These are phyloP conservation scores for Pezicula radicicola DNA, from an alignment of 2,329 filamentous ascomycete genomes.

Conservation along the genomic window DNA sequence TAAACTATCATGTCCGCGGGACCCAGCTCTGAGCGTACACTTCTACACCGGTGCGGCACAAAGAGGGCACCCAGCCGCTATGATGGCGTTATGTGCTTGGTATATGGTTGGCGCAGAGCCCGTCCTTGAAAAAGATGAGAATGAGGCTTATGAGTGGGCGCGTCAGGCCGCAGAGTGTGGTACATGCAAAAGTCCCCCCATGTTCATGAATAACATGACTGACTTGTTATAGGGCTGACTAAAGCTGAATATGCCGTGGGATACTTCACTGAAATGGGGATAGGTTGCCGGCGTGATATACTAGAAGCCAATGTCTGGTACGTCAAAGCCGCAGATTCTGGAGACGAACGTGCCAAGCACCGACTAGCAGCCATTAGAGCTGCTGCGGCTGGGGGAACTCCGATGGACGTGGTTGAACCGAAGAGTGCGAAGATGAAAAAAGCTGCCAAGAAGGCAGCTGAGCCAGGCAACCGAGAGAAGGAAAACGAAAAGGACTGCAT, in stretches of 20 bases:
- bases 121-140: slow-evolving; percentile 89
- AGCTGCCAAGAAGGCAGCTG: slow-evolving; percentile 2
- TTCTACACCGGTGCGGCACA: slow-evolving; percentile 95
- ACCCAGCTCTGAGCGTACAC: slow-evolving; percentile 91
- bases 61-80: slow-evolving; percentile 76
- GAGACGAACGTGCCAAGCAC: slow-evolving; percentile 85
- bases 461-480: neutral
- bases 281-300: slow-evolving; percentile 90
- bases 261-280: slow-evolving; percentile 98
- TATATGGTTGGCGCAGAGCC: slow-evolving; percentile 95
- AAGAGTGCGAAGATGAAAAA: slow-evolving; percentile 26
- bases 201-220: neutral
- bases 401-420: slow-evolving; percentile 26
- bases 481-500: slow-evolving; percentile 18
- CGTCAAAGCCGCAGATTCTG: slow-evolving; percentile 88
- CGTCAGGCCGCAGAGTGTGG: slow-evolving; percentile 80
- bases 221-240: slow-evolving; percentile 23
- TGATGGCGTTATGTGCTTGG: slow-evolving; percentile 99
- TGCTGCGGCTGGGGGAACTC: slow-evolving; percentile 55
- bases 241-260: slow-evolving; percentile 92
- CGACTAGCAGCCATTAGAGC: slow-evolving; percentile 82
- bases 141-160: slow-evolving; percentile 96
- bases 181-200: slow-evolving; percentile 42
- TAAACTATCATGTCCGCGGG: slow-evolving; percentile 78
- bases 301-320: slow-evolving; percentile 98